Conservation (phyloP, 2,329 filamentous ascomycete genomes). For the Juglanconis oblonga region DNA sequence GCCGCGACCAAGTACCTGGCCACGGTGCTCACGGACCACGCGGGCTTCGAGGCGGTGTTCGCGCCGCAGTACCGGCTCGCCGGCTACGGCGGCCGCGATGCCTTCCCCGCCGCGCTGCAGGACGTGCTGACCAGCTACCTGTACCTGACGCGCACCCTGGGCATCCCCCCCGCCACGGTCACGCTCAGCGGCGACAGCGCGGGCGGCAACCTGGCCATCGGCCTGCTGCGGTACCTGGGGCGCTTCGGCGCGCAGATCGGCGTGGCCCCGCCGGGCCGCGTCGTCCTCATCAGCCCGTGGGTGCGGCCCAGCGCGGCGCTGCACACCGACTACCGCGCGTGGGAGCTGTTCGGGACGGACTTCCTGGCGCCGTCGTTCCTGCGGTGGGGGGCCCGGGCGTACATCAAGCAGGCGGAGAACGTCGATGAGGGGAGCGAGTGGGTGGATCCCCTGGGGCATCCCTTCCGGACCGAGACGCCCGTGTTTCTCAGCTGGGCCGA, state of each 20-base stretch:
- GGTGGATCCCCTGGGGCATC: slow-evolving; percentile 32
- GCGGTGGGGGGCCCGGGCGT: slow-evolving; percentile 39
- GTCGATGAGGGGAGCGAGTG: slow-evolving; percentile 29
- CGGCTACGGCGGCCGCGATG: slow-evolving; percentile 33
- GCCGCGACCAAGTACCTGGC: slow-evolving; percentile 24
- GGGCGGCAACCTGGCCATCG: slow-evolving; percentile 43
- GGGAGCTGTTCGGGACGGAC: slow-evolving; percentile 2
- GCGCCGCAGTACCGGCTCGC: slow-evolving; percentile 46
- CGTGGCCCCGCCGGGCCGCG: slow-evolving; percentile 35
- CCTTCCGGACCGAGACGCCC: slow-evolving; percentile 36
- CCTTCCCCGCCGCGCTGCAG: slow-evolving; percentile 49
- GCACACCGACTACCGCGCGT: not conserved
- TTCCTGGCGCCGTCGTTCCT: slow-evolving; percentile 2
- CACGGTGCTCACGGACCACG: slow-evolving; percentile 20
- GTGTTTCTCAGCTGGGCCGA: slow-evolving; percentile 39
- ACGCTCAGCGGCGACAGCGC: slow-evolving; percentile 47
- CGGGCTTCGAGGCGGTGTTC: slow-evolving; percentile 37
- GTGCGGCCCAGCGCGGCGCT: slow-evolving; percentile 19
- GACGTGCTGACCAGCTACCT: slow-evolving; percentile 44
- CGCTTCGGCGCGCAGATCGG: slow-evolving; percentile 33
- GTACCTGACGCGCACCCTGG: slow-evolving; percentile 39
- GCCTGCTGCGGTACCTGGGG: slow-evolving; percentile 42
- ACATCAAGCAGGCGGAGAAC: slow-evolving; percentile 20
- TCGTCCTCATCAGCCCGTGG: slow-evolving; percentile 31
- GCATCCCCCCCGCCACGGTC: slow-evolving; percentile 37